Conservation (phyloP, 371 early-diverging fungal genomes). For the Saksenaea vasiformis region DNA sequence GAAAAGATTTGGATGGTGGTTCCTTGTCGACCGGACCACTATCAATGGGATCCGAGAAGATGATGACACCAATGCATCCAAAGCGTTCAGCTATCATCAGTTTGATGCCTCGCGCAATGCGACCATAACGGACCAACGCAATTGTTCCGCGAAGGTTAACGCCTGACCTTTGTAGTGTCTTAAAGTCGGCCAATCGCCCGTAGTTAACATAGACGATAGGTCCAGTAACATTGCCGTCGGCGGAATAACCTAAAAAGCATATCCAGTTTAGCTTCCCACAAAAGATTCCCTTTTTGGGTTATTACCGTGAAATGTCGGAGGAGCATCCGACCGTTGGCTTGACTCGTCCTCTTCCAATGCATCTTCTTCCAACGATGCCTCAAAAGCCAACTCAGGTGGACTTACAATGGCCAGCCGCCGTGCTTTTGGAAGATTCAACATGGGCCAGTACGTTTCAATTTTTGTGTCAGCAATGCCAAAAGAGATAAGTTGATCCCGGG, state of each 20-base stretch:
- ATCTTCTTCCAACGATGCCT: constrained; percentile 58
- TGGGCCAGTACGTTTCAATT: constrained; percentile 63
- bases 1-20: constrained; percentile 48
- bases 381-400: constrained; percentile 43
- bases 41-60: constrained; percentile 37
- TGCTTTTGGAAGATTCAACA: constrained; percentile 53
- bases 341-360: constrained; percentile 54
- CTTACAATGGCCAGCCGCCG: constrained; percentile 58
- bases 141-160: constrained; percentile 51
- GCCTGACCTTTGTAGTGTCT: constrained; percentile 39
- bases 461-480: constrained; percentile 55
- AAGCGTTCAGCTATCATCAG: constrained; percentile 59
- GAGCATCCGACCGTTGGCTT: constrained; percentile 34
- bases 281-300: not conserved
- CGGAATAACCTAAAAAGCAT: constrained; percentile 43
- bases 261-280: not conserved
- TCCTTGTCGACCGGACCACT: constrained; percentile 33
- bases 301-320: constrained; percentile 64
- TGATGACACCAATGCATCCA: constrained; percentile 59
- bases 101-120: constrained; percentile 56
- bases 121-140: constrained; percentile 63
- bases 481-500: constrained; percentile 43
- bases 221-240: constrained; percentile 64
- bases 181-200: constrained; percentile 60
- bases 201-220: constrained; percentile 68